Evolutionary conservation across 768 basidiomycete species (phyloP).

Genomic region (Sarcodon aspratus): DNA sequence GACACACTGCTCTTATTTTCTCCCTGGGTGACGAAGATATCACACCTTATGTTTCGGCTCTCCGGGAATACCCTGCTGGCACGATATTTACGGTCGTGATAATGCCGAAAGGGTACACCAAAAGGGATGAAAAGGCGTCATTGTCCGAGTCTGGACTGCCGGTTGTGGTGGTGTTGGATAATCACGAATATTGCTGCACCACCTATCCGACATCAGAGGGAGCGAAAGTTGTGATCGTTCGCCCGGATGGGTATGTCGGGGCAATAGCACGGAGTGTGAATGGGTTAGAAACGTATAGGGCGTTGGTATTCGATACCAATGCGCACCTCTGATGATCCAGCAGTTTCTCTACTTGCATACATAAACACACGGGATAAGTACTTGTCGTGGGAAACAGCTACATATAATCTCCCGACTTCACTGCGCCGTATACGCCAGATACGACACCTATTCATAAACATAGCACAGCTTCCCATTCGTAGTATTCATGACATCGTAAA

Average conservation of each 20-base stretch:
- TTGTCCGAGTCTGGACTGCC: no score
- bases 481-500: constrained; percentile 20
- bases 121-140: no score
- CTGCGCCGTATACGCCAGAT: no score
- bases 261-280: not conserved
- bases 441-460: constrained; percentile 11
- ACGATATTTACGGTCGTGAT: not conserved
- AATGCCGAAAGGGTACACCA: not conserved
- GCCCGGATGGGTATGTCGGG: not conserved
- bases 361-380: no score
- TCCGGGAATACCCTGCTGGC: not conserved
- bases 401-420: no score
- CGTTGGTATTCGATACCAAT: not conserved
- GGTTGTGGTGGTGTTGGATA: not conserved
- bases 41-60: not conserved
- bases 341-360: no score
- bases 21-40: not conserved
- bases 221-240: not conserved
- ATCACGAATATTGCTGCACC: not conserved
- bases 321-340: no score
- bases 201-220: not conserved
- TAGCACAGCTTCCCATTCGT: constrained; percentile 21
- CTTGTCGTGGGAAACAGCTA: no score
- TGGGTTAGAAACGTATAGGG: not conserved
- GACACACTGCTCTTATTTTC: constrained; percentile 23